These are phyloP conservation scores for Filobasidium uniguttulatum DNA, from an alignment of 1,284 basidiomycete species.

Conservation along the genomic window DNA sequence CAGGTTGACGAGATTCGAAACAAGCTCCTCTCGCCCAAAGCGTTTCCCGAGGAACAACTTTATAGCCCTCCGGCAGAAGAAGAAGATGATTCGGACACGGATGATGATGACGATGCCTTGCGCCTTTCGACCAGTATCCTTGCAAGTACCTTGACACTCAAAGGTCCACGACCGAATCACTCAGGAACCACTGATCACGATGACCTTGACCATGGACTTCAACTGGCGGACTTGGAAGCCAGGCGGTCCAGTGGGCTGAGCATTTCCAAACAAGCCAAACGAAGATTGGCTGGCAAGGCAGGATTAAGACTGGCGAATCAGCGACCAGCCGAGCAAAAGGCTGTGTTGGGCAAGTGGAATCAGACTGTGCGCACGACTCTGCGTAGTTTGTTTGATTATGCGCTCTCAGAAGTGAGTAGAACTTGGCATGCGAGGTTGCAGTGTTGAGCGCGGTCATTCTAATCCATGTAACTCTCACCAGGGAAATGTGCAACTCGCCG, in stretches of 20 bases:
- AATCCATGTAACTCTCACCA: neutral
- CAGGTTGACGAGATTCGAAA: neutral
- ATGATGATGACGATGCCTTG: neutral
- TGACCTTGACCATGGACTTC: too few species aligned
- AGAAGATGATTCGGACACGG: neutral
- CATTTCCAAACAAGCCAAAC: neutral
- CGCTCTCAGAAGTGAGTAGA: slow-evolving; percentile 7
- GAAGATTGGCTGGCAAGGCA: neutral
- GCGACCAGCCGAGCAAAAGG: neutral
- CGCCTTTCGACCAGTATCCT: neutral
- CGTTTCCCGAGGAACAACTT: neutral
- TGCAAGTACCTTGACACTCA: neutral
- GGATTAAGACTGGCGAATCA: too few species aligned
- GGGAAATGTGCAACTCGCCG: slow-evolving; percentile 13
- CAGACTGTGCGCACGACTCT: neutral
- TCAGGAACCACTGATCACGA: too few species aligned
- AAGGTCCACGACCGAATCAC: neutral
- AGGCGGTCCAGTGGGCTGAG: neutral
- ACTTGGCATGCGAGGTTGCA: neutral
- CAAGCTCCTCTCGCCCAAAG: neutral
- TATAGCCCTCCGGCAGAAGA: neutral
- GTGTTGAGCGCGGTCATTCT: neutral
- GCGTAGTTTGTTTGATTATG: neutral
- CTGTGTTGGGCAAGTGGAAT: neutral
- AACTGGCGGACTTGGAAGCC: too few species aligned